phyloP scores from a whole-genome alignment of 2,329 filamentous ascomycete species.

The Chlorencoelia australis region DNA sequence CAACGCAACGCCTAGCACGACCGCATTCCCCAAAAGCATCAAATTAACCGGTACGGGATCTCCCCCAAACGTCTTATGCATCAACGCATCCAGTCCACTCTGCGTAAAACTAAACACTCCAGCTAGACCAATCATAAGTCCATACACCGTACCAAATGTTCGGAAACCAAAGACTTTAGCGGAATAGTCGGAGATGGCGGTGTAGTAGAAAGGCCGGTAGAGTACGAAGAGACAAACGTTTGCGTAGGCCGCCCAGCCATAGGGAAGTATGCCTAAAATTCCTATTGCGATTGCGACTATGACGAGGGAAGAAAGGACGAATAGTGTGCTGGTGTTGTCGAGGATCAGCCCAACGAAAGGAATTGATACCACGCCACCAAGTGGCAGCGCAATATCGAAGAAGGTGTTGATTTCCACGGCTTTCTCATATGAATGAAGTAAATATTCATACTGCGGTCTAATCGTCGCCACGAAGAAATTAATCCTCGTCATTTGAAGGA shows the following conservation, averaged over 20 bases:
- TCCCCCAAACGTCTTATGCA: conserved; percentile 60
- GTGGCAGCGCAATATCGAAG: conserved; percentile 76
- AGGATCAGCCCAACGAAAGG: conserved; percentile 78
- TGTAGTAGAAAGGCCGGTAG: conserved; percentile 85
- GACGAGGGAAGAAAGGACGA: conserved; percentile 63
- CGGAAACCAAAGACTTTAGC: conserved; percentile 89
- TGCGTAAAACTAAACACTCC: conserved; percentile 79
- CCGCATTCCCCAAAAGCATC: conserved; percentile 50
- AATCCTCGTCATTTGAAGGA: conserved; percentile 69
- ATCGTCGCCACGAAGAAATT: conserved; percentile 92
- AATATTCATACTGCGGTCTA: conserved; percentile 67
- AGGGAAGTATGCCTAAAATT: conserved; percentile 62
- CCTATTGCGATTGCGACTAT: conserved; percentile 64
- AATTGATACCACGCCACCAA: conserved; percentile 75
- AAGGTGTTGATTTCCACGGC: conserved; percentile 68
- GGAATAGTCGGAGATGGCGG: conserved; percentile 77
- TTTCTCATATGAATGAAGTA: conserved; percentile 51
- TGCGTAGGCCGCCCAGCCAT: conserved; percentile 60
- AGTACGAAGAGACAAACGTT: conserved; percentile 74
- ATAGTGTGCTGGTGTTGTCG: conserved; percentile 63
- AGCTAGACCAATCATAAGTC: conserved; percentile 76
- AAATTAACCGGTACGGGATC: conserved; percentile 72
- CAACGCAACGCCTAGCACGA: conserved; percentile 53
- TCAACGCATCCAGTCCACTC: conserved; percentile 67
- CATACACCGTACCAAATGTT: conserved; percentile 92